Percentiles rank a stretch among this genome's conserved stretches.
These are phyloP conservation scores for Melocanna baccifera DNA, from an alignment of 176 grass and related monocot genomes.

Conservation along the genomic window DNA sequence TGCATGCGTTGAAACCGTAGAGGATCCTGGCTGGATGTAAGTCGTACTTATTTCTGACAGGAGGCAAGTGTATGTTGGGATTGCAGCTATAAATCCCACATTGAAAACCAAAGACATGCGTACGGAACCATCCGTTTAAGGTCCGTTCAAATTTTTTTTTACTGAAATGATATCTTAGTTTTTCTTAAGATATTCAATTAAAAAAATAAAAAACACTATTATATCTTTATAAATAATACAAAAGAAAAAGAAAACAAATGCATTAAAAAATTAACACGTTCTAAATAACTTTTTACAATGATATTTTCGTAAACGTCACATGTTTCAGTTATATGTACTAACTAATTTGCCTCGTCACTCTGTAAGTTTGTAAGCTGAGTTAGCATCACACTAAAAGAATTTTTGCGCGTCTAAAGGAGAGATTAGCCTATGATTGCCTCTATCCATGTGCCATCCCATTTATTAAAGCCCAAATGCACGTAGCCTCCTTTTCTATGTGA, in stretches of 20 bases:
- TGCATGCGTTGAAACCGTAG: neutral
- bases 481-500: neutral
- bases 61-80: neutral
- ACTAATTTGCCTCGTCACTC: neutral
- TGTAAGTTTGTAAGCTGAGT: neutral
- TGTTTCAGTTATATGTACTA: too few relatives aligned
- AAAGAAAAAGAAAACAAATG: too few relatives aligned
- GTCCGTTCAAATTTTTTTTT: too few relatives aligned
- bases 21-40: neutral
- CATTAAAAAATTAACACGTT: too few relatives aligned
- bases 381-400: neutral
- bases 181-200: too few relatives aligned
- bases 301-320: too few relatives aligned
- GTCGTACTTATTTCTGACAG: neutral
- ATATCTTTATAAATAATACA: too few relatives aligned
- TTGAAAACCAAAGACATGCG: neutral
- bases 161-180: too few relatives aligned
- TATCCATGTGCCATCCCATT: neutral
- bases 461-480: neutral
- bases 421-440: constrained; percentile 7
- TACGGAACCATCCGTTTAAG: neutral
- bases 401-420: neutral
- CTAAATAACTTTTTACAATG: too few relatives aligned
- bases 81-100: neutral
- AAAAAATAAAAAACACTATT: too few relatives aligned